Evolutionary conservation across 768 basidiomycete genomes (phyloP), one percentile per base, ranked within the genome.

Genomic region (Baorangia bicolor): DNA sequence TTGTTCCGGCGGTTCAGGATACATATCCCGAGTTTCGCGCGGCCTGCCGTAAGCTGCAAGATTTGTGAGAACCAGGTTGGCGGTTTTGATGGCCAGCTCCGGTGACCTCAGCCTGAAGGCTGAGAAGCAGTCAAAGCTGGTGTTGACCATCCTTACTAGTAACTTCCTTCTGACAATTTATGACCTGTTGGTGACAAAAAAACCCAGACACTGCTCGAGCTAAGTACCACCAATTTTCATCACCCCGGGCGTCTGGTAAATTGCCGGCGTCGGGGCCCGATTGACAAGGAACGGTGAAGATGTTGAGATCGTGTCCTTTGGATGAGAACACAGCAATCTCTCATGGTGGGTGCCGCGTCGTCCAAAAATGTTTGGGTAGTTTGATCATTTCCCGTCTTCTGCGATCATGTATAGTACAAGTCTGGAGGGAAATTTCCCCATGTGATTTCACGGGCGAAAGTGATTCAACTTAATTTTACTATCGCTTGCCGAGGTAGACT

Each of bases 351-450:
- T 30, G 10, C 30, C n/a, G n/a, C n/a, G 11, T 43, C 39, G 14
- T 11, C 5, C 9, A 11, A n/a, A n/a, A 11, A 25, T 18, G 30
- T 3, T 53, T 20, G 27, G 4, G 18, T 14, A 11, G 30, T 33
- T 31, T 44, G 28, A 10, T 31, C 14, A 49, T 49, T n/a, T n/a
- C n/a, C n/a, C n/a, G n/a, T n/a, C n/a, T n/a, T n/a, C n/a, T n/a
- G n/a, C n/a, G 25, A 54, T 54, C 30, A 54, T 51, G 53, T 54
- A n/a, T n/a, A n/a, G n/a, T n/a, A 54, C 53, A 21, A 20, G 14
- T 11, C 5, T 11, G 8, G 12, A 25, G 11, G n/a, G 20, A 33
- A 25, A 16, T 6, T 31, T 16, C 37, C 10, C 6, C 20, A 23
- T 25, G 27, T 20, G 42, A 27, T 27, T 33, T 25, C 42, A 21